Evolutionary conservation across 2,329 filamentous ascomycete genomes (phyloP), one percentile per base, ranked within the genome.

Genomic region (Metarhizium rileyi): DNA sequence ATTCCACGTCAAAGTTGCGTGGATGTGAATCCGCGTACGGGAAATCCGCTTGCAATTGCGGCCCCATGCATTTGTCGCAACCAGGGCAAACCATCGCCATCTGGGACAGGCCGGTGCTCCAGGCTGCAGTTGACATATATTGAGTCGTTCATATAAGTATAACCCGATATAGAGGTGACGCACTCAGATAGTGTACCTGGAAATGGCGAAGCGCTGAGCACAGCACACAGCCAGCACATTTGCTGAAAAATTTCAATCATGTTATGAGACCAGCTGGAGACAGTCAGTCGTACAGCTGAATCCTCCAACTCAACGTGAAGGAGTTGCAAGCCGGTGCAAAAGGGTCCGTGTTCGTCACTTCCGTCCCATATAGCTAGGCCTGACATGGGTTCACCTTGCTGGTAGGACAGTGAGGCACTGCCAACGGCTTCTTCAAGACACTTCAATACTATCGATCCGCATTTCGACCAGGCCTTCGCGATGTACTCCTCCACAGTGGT

Each of bases 361-460:
- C 59, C 63, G 28, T 68, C 65, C 65, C 66, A 68, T 4, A 68
- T 56, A 1, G 64, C 63, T 62, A 68, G 66, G 38, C 66, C 66
- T 0, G 56, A 52, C 47, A 61, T 64, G 5, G 55, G 27, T 8
- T 58, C 55, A 0, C 60, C 62, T 5, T 60, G 53, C 5, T 55
- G 52, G 14, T 52, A 57, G 0, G 62, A 60, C 0, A 50, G 44
- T 0, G 58, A 59, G 5, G 65, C 65, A 20, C 55, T 59, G 27
- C 56, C 55, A 1, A 65, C 57, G 2, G 66, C 66, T 7, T 66
- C 61, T 41, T 65, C 58, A 0, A 68, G 55, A 8, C 65, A 65
- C 33, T 53, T 48, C 0, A 68, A 46, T 1, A 68, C 50, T 1
- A 66, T 50, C 1, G 54, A 23, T 0, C 66, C 64, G 25, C 60